These are phyloP conservation scores for Candida succiphila DNA, from an alignment of 805 yeast genomes.

Conservation along the genomic window DNA sequence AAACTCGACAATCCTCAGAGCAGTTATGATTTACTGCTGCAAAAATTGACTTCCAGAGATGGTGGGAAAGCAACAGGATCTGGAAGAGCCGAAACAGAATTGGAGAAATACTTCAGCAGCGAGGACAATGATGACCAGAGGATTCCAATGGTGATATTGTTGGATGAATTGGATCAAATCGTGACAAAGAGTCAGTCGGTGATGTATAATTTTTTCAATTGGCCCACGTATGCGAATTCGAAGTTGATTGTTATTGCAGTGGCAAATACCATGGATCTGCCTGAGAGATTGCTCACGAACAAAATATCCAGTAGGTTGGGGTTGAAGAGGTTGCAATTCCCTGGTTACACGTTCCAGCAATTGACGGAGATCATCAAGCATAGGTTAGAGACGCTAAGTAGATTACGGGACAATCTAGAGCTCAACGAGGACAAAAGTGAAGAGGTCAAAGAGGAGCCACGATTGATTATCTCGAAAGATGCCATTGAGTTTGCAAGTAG, in stretches of 20 bases:
- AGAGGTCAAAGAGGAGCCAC: too few species aligned
- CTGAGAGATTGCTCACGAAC: slow-evolving; percentile 79
- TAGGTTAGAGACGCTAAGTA: slow-evolving; percentile 45
- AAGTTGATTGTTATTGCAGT: slow-evolving; percentile 83
- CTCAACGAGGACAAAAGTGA: slow-evolving; percentile 29
- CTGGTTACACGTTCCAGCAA: slow-evolving; percentile 80
- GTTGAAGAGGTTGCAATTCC: slow-evolving; percentile 72
- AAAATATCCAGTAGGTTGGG: slow-evolving; percentile 91
- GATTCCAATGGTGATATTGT: slow-evolving; percentile 59
- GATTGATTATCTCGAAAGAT: slow-evolving; percentile 45
- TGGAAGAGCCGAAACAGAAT: slow-evolving; percentile 49
- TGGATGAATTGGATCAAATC: slow-evolving; percentile 92
- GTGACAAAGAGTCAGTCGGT: slow-evolving; percentile 76
- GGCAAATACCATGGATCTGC: slow-evolving; percentile 96
- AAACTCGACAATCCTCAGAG: slow-evolving; percentile 70
- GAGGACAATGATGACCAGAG: slow-evolving; percentile 20
- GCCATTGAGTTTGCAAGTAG: slow-evolving; percentile 90
- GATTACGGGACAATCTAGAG: too few species aligned
- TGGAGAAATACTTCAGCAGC: slow-evolving; percentile 61
- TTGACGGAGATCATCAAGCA: slow-evolving; percentile 64
- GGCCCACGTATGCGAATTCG: slow-evolving; percentile 85
- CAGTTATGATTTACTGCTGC: slow-evolving; percentile 80
- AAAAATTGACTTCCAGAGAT: slow-evolving; percentile 56
- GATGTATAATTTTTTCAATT: slow-evolving; percentile 92
- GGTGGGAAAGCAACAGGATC: slow-evolving; percentile 52